Evolutionary conservation across 2,329 filamentous ascomycete genomes (phyloP).

Genomic region (Beauveria varroae): DNA sequence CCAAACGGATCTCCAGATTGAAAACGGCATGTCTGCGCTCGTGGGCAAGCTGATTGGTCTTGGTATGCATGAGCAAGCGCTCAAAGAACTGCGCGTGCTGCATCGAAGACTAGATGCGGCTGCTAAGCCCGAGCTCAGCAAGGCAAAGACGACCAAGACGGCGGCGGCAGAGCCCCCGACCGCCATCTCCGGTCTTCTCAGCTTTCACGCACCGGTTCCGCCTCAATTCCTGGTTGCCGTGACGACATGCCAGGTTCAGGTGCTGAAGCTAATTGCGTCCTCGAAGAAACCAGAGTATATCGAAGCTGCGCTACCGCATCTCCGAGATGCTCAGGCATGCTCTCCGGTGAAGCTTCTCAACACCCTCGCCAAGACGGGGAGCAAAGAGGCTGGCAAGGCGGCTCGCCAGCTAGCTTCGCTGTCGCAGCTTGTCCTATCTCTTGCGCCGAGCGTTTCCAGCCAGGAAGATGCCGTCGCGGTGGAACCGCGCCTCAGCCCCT

Average conservation of each 20-base stretch:
- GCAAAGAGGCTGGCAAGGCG: constrained; percentile 47
- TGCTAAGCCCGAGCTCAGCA: neutral
- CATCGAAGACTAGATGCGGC: constrained; percentile 52
- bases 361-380: constrained; percentile 33
- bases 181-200: constrained; percentile 50
- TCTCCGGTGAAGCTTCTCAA: constrained; percentile 54
- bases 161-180: constrained; percentile 21
- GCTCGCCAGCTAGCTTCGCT: constrained; percentile 60
- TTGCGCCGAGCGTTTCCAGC: constrained; percentile 60
- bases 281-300: constrained; percentile 52
- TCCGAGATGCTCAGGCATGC: constrained; percentile 43
- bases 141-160: constrained; percentile 24
- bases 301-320: constrained; percentile 47
- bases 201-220: constrained; percentile 44
- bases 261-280: constrained; percentile 54
- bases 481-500: constrained; percentile 46
- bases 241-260: constrained; percentile 57
- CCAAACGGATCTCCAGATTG: constrained; percentile 59
- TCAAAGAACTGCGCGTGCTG: constrained; percentile 59
- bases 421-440: constrained; percentile 55
- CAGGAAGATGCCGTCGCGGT: constrained; percentile 51
- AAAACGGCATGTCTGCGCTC: constrained; percentile 65
- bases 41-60: constrained; percentile 58
- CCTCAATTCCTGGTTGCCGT: constrained; percentile 44
- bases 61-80: constrained; percentile 58